phyloP scores from a whole-genome alignment of 1,284 basidiomycete genomes.

The Cutaneotrichosporon cyanovorans region DNA sequence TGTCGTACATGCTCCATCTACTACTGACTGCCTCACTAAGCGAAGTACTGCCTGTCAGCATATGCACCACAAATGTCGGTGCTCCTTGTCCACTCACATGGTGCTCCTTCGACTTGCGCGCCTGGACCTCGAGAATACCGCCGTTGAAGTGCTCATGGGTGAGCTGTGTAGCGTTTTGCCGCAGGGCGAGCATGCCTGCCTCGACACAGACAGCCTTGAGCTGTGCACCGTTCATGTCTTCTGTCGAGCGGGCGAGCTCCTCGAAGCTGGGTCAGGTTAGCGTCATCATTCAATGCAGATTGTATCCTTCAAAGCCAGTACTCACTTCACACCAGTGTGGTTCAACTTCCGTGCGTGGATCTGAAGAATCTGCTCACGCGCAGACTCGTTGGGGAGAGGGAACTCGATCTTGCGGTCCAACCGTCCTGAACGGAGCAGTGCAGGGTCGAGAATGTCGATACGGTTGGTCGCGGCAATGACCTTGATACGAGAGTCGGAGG shows the following conservation, averaged over 20 bases:
- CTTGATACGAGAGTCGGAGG: conserved; percentile 94
- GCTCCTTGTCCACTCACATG: no score
- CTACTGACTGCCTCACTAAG: conserved; percentile 4
- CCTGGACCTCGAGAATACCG: conserved; percentile 89
- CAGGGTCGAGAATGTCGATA: conserved; percentile 90
- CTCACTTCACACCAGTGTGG: conserved; percentile 55
- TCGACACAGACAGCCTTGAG: conserved; percentile 89
- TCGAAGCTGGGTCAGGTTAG: conserved; percentile 50
- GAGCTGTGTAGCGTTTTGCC: conserved; percentile 85
- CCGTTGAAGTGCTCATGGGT: conserved; percentile 84
- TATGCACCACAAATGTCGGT: neutral
- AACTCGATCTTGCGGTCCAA: conserved; percentile 76
- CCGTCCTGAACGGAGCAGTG: conserved; percentile 65
- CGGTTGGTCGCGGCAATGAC: conserved; percentile 98
- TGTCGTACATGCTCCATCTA: no score
- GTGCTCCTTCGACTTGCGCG: conserved; percentile 88
- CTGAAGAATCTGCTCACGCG: conserved; percentile 64
- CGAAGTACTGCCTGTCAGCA: conserved; percentile 24
- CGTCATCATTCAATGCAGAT: neutral
- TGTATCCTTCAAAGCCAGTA: no score
- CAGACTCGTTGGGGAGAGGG: conserved; percentile 66
- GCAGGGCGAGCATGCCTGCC: conserved; percentile 78
- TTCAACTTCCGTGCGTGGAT: conserved; percentile 85
- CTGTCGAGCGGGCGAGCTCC: conserved; percentile 64
- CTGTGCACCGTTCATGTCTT: conserved; percentile 63